phyloP scores from a whole-genome alignment of 228 moss, liverwort and hornwort species.

The Sphagnum fallax region DNA sequence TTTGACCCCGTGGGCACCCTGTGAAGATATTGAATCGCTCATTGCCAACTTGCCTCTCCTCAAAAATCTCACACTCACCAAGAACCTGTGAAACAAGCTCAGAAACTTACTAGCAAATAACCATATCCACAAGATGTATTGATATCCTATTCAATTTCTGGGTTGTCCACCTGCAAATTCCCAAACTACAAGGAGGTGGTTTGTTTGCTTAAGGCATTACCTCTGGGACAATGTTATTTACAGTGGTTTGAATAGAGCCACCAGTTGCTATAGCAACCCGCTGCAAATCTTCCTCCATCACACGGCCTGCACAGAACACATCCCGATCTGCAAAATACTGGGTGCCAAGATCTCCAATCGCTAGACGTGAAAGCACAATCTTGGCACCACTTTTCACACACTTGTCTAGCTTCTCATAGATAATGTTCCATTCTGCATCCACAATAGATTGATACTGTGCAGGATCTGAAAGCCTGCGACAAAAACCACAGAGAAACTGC shows the following conservation, averaged over 20 bases:
- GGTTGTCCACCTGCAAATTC: too few relatives aligned
- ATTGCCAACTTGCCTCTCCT: conserved; percentile 94
- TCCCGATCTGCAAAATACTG: conserved; percentile 99
- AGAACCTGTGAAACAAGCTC: conserved; percentile 49
- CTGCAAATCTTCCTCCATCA: conserved; percentile 89
- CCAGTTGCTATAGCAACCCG: conserved; percentile 85
- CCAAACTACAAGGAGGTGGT: too few relatives aligned
- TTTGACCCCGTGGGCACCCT: conserved; percentile 88
- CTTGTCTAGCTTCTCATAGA: conserved; percentile 92
- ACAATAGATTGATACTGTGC: conserved; percentile 91
- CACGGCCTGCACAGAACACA: conserved; percentile 94
- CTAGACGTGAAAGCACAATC: conserved; percentile 86
- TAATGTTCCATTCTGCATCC: conserved; percentile 99
- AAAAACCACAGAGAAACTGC: neutral
- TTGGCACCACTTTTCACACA: conserved; percentile 93
- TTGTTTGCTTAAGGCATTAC: conserved; percentile 16
- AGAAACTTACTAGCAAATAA: neutral
- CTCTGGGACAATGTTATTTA: conserved; percentile 87
- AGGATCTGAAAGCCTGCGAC: conserved; percentile 78
- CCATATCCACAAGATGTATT: too few relatives aligned
- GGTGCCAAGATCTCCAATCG: conserved; percentile 90
- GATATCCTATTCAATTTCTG: too few relatives aligned
- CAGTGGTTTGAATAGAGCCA: conserved; percentile 87
- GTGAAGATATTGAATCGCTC: conserved; percentile 98
- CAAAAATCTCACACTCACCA: conserved; percentile 73